phyloP scores from a whole-genome alignment of 179 eudicot species.

The Beta macrorhiza region DNA sequence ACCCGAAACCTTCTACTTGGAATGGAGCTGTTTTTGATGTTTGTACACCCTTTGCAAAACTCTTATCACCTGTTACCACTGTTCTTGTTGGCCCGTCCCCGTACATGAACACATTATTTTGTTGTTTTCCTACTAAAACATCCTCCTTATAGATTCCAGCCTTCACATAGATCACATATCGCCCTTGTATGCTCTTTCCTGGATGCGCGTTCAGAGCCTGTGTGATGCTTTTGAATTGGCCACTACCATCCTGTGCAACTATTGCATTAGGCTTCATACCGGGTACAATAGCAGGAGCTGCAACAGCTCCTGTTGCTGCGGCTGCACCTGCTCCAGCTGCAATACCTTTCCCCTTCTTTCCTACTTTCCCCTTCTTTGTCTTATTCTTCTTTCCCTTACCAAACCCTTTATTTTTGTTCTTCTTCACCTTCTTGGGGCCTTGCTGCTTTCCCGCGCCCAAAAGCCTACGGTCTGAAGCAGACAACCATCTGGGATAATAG shows the following conservation, averaged over 20 bases:
- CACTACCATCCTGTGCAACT: conserved; percentile 72
- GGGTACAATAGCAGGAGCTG: background rate
- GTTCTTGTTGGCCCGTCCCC: conserved; percentile 76
- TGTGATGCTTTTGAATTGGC: conserved; percentile 47
- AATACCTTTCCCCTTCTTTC: background rate
- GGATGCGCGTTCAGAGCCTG: conserved; percentile 59
- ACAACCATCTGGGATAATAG: conserved; percentile 52
- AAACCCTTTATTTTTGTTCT: conserved; percentile 12
- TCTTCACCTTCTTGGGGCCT: background rate
- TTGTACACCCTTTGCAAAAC: conserved; percentile 19
- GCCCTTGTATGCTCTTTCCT: conserved; percentile 34
- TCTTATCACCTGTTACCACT: conserved; percentile 51
- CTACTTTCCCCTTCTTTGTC: conserved; percentile 1
- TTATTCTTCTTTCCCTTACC: background rate
- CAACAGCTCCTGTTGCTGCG: conserved; percentile 1
- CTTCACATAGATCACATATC: conserved; percentile 56
- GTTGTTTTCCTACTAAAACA: conserved; percentile 36
- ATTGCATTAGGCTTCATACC: conserved; percentile 47
- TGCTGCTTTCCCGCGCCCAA: conserved; percentile 17
- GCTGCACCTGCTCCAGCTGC: conserved; percentile 11
- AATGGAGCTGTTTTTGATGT: conserved; percentile 65
- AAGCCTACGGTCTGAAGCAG: conserved; percentile 47
- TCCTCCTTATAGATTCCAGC: conserved; percentile 56
- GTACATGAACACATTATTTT: conserved; percentile 55
- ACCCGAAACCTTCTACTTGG: conserved; percentile 31